Conservation (phyloP, 345 rosid genomes). For the Melastoma malabathricum region DNA sequence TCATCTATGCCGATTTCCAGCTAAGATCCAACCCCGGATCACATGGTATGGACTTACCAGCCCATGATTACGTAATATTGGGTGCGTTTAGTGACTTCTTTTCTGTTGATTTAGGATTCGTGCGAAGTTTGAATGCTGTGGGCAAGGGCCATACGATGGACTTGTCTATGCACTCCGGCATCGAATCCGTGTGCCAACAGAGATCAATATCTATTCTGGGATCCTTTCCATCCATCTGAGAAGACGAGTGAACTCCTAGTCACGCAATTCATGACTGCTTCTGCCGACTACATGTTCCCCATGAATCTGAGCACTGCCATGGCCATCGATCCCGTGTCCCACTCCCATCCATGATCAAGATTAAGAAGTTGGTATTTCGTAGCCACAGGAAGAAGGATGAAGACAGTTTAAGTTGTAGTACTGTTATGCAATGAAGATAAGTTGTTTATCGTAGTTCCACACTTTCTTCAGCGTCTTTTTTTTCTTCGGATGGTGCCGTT, state of each 20-base stretch:
- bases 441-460: too few species aligned
- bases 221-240: conserved; percentile 73
- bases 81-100: not conserved
- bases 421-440: too few species aligned
- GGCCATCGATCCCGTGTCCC: conserved; percentile 30
- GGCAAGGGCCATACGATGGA: conserved; percentile 75
- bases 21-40: conserved; percentile 38
- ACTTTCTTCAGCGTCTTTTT: too few species aligned
- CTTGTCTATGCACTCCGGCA: conserved; percentile 46
- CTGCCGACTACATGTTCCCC: conserved; percentile 49
- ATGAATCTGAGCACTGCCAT: conserved; percentile 66
- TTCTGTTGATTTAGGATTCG: conserved; percentile 35
- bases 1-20: conserved; percentile 39
- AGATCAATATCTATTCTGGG: conserved; percentile 64
- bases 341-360: not conserved
- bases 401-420: too few species aligned
- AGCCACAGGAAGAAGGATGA: too few species aligned
- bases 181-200: conserved; percentile 71
- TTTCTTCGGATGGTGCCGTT: too few species aligned
- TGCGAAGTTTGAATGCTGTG: conserved; percentile 65
- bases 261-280: conserved; percentile 32
- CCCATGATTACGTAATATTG: too few species aligned
- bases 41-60: conserved; percentile 24
- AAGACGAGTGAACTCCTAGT: conserved; percentile 51
- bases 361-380: too few species aligned